Percentiles rank a stretch among this genome's conserved stretches.
Conservation (phyloP, 2,329 filamentous ascomycete species). For the Lachnellula arida region DNA sequence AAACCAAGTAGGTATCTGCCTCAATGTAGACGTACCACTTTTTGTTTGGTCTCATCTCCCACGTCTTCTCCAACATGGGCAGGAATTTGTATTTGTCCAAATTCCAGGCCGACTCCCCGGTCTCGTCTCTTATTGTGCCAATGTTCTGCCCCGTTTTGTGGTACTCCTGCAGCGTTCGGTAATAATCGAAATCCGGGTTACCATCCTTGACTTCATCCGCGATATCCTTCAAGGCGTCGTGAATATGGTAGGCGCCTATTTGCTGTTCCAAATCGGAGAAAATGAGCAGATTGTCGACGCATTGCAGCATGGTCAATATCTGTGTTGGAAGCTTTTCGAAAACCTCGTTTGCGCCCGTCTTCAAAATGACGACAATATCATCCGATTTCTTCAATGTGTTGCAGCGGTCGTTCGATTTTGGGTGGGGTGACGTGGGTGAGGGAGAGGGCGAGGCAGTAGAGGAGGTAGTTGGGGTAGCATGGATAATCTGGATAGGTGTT, state of each 20-base stretch:
- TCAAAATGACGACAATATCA: slow-evolving; percentile 41
- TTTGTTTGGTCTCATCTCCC: slow-evolving; percentile 42
- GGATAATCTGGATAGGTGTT: too few species aligned
- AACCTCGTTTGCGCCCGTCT: slow-evolving; percentile 52
- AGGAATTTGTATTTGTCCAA: slow-evolving; percentile 59
- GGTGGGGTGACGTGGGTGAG: not conserved
- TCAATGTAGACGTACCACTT: slow-evolving; percentile 58
- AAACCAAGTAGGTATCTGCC: slow-evolving; percentile 52
- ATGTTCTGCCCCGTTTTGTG: slow-evolving; percentile 42
- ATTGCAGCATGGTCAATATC: slow-evolving; percentile 46
- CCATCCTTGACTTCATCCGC: slow-evolving; percentile 37
- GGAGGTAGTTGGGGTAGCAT: not conserved
- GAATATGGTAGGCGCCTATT: slow-evolving; percentile 40
- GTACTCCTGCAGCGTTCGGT: slow-evolving; percentile 39
- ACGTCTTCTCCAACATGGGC: slow-evolving; percentile 52
- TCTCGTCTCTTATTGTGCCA: slow-evolving; percentile 32
- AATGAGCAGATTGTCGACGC: slow-evolving; percentile 45
- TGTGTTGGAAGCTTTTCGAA: slow-evolving; percentile 49
- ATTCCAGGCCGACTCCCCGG: slow-evolving; percentile 41
- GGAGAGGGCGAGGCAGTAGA: not conserved
- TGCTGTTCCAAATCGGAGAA: slow-evolving; percentile 52
- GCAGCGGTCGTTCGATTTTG: not conserved
- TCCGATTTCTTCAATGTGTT: not conserved
- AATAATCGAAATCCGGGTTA: slow-evolving; percentile 42
- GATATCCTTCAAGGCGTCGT: slow-evolving; percentile 44